phyloP scores from a whole-genome alignment of 495 filamentous ascomycete genomes.

The Trichoderma erinaceum region DNA sequence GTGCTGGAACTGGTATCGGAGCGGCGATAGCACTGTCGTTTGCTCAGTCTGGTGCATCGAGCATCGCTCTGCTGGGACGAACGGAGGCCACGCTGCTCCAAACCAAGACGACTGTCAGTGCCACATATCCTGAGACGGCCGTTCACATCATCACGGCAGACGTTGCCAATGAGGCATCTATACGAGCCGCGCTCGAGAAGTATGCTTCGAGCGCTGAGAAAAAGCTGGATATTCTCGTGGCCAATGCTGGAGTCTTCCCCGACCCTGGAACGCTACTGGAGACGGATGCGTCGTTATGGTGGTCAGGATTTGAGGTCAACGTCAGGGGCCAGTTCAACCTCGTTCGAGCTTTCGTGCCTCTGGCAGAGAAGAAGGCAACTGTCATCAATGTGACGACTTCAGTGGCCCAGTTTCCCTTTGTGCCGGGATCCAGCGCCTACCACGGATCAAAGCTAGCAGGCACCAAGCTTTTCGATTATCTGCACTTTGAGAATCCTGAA shows the following conservation, averaged over 20 bases:
- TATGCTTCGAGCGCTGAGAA: not conserved
- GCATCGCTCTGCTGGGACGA: not conserved
- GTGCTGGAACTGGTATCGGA: slow-evolving; percentile 37
- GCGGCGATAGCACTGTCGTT: slow-evolving; percentile 25
- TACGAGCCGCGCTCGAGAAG: not conserved
- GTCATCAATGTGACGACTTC: slow-evolving; percentile 13
- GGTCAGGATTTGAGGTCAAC: not conserved
- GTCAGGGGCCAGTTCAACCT: not conserved
- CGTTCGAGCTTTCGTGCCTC: slow-evolving; percentile 11
- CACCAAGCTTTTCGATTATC: slow-evolving; percentile 29
- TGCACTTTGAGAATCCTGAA: slow-evolving; percentile 31
- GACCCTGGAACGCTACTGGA: not conserved
- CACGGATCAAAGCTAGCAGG: slow-evolving; percentile 31
- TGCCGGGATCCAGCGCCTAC: slow-evolving; percentile 33
- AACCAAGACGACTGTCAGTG: not conserved
- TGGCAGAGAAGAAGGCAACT: slow-evolving; percentile 2
- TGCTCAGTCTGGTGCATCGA: slow-evolving; percentile 28
- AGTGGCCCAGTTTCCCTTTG: not conserved
- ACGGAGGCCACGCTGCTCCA: not conserved
- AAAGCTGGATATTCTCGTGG: slow-evolving; percentile 14
- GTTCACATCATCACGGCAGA: not conserved
- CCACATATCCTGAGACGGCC: not conserved
- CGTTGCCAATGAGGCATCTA: not conserved
- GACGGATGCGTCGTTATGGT: not conserved
- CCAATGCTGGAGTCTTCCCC: slow-evolving; percentile 12